Percentiles rank a stretch among this genome's conserved stretches.
Evolutionary conservation across 805 yeast species (phyloP).

Genomic region (Naumovozyma dairenensis): DNA sequence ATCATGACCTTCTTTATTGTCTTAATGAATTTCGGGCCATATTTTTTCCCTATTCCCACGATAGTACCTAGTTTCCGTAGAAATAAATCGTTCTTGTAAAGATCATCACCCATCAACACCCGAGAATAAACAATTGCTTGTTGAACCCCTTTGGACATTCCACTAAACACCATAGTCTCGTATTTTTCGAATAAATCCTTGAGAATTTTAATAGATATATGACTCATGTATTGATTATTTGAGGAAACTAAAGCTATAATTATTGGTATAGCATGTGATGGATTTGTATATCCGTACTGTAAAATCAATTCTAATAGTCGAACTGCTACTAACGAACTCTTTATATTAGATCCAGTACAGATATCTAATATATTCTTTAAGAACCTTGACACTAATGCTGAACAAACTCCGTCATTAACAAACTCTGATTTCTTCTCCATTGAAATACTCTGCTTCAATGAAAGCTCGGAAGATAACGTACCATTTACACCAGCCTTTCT

Average conservation of each 20-base stretch:
- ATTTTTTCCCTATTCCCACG: constrained; percentile 12
- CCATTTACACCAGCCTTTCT: constrained; percentile 33
- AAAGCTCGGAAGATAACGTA: constrained; percentile 27
- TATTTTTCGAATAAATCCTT: constrained; percentile 49
- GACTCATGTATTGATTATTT: constrained; percentile 32
- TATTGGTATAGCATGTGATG: constrained; percentile 58
- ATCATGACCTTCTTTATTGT: constrained; percentile 9
- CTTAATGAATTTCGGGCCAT: constrained; percentile 11
- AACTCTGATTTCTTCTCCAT: constrained; percentile 29
- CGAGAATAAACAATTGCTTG: constrained; percentile 39
- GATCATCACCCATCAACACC: constrained; percentile 3
- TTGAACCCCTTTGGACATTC: constrained; percentile 53
- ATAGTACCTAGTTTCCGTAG: constrained; percentile 12
- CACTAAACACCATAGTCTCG: constrained; percentile 60
- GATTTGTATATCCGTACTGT: constrained; percentile 63
- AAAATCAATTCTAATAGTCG: constrained; percentile 47
- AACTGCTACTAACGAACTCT: constrained; percentile 41
- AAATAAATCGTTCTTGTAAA: constrained; percentile 9
- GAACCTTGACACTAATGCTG: constrained; percentile 61
- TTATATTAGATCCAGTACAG: constrained; percentile 39
- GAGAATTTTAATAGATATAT: constrained; percentile 45
- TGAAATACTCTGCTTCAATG: constrained; percentile 40
- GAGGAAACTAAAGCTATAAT: constrained; percentile 62
- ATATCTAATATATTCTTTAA: constrained; percentile 38
- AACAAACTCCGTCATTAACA: constrained; percentile 61